Conservation (phyloP, 371 early-diverging fungal genomes). For the Circinella umbellata region DNA sequence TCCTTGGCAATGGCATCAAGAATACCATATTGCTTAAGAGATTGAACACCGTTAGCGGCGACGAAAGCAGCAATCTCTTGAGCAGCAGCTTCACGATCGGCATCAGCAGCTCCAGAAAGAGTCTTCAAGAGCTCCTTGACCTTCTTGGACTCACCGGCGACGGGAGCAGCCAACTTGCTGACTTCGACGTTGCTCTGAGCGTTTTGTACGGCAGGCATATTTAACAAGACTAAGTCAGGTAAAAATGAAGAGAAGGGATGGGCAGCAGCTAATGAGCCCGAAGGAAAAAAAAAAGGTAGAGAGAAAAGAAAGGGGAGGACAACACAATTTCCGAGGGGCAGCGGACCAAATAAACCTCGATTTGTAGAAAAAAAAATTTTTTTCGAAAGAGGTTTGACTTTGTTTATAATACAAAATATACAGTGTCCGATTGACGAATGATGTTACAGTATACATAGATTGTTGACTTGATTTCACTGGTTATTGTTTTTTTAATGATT, state of each 20-base stretch:
- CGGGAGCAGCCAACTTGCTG: slow-evolving; percentile 44
- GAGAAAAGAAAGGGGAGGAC: slow-evolving; percentile 12
- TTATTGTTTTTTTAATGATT: neutral
- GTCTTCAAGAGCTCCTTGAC: slow-evolving; percentile 44
- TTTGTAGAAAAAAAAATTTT: slow-evolving; percentile 1
- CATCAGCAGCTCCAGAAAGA: slow-evolving; percentile 61
- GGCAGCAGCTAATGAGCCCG: slow-evolving; percentile 13
- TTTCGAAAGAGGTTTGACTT: neutral
- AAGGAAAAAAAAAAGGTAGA: neutral
- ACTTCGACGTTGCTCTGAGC: slow-evolving; percentile 41
- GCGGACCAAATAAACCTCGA: slow-evolving; percentile 11
- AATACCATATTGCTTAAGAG: slow-evolving; percentile 60
- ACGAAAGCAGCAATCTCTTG: slow-evolving; percentile 56
- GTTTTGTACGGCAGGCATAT: slow-evolving; percentile 31
- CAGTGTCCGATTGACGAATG: slow-evolving; percentile 1
- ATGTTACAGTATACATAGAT: neutral
- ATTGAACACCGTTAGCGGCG: slow-evolving; percentile 57
- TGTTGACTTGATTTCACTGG: slow-evolving; percentile 4
- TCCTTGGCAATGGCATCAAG: slow-evolving; percentile 59
- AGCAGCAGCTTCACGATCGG: slow-evolving; percentile 59
- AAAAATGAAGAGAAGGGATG: slow-evolving; percentile 17
- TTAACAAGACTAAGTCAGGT: neutral
- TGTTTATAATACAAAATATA: slow-evolving; percentile 1
- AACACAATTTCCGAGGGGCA: slow-evolving; percentile 1
- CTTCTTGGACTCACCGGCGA: slow-evolving; percentile 42